Evolutionary conservation across 768 basidiomycete genomes (phyloP), one percentile per base, ranked within the genome.

Genomic region (Rhodotorula graminis): DNA sequence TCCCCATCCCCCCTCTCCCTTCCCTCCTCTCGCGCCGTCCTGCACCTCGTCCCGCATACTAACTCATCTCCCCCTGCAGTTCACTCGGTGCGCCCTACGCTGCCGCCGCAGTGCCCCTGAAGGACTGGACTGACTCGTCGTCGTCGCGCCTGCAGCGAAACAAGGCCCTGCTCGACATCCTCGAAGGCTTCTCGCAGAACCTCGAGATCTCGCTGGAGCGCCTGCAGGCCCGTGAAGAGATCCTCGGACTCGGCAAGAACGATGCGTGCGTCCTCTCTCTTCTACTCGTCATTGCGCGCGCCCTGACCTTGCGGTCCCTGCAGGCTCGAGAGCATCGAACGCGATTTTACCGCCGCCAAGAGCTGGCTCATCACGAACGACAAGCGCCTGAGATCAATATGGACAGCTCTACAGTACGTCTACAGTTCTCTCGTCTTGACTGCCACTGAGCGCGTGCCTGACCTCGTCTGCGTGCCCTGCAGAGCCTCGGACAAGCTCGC

Each of bases 401-500:
- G 73, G 73, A 75, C 73, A 5, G 70, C 73, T 2, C 42, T 75
- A 8, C 70, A 75, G 49, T 62, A 16, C 56, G 37, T 49, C 11
- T 3, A 0, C 11, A 27, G 21, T 10, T 7, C 23, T 7, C 14
- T 33, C 11, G 18, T 16, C 1, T 21, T 18, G 16, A 10, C 11
- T 0, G 21, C 37, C 37, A 23, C 1, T 12, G 52, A 18, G 8
- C n/a, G 52, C 52, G 9, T 0, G 8, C 18, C 50, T 44, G 23
- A 29, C 47, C 8, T 11, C 57, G 5, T n/a, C 37, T 9, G 9
- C 37, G 37, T 37, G 21, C 14, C 21, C 44, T 14, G 5, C 52
- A 57, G 55, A 65, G 73, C 73, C 12, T 70, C 67, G 37, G 71
- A 72, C 67, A 72, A 65, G 65, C 60, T 71, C 25, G 61, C 62